Evolutionary conservation across 176 grass and related monocot species (phyloP), one percentile per base, ranked within the genome.

Genomic region (Carex parvula): DNA sequence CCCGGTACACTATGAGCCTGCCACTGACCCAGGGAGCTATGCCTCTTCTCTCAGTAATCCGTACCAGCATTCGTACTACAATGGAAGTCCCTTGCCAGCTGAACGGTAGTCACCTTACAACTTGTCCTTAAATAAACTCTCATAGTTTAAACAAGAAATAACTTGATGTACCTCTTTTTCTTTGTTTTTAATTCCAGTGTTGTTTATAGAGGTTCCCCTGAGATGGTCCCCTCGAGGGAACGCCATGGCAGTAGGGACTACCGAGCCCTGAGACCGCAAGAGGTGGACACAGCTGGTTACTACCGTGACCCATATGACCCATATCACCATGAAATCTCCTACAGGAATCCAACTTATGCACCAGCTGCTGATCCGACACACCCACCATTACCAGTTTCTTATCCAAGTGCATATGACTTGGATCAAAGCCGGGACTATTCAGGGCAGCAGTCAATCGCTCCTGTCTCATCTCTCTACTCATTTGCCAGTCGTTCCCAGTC

Each of bases 391-490:
- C 33, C 56, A 54, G 79, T 21, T 63, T 46, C 80, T 83, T 65
- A 83, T 37, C 22, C 60, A 37, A 48, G 62, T 52, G 60, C 7
- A 7, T 67, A 83, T 67, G 80, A 86, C 57, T 15, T 66, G 70
- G 60, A 59, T 26, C 60, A 48, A 20, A 83, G 22, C 67, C 68
- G 10, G 26, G 62, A 37, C 3, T 86, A 86, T 79, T 56, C 61
- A 57, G 84, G 30, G 18, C 24, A 33, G 20, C 74, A 68, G 24
- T 73, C 61, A 67, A 21, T 6, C 30, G 26, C 32, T 30, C 44
- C 16, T 14, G 29, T 63, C 24, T 82, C 81, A 17, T 84, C 81
- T 55, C 60, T 65, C 30, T 84, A 84, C 76, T 60, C 87, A 17
- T 85, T 64, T 26, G 63, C 22, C 2, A 17, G 72, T 41, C 59